Conservation (phyloP, 1,284 basidiomycete species). For the Fomitopsis schrenkii region DNA sequence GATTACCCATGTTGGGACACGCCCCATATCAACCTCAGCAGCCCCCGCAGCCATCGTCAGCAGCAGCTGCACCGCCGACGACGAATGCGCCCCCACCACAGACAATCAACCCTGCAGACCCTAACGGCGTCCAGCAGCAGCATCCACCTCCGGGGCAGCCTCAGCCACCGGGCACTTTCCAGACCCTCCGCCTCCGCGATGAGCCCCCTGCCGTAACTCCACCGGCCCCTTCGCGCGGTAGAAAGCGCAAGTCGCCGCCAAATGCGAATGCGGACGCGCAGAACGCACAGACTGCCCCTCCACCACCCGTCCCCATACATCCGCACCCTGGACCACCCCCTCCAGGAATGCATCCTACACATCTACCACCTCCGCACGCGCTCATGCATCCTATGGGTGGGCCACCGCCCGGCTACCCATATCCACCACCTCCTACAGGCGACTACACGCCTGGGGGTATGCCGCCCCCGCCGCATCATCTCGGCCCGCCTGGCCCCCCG, state of each 20-base stretch:
- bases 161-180: conserved; percentile 35
- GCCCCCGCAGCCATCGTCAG: conserved; percentile 32
- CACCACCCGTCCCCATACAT: not conserved
- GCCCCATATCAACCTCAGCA: conserved; percentile 34
- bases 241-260: conserved; percentile 37
- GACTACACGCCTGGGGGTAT: conserved; percentile 53
- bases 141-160: conserved; percentile 23
- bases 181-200: conserved; percentile 61
- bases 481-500: conserved; percentile 8
- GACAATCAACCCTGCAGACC: conserved; percentile 15
- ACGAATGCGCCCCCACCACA: conserved; percentile 15
- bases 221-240: conserved; percentile 25
- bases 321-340: conserved; percentile 20
- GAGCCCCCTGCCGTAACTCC: conserved; percentile 38
- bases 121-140: conserved; percentile 17
- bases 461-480: conserved; percentile 33
- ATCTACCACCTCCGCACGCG: conserved; percentile 24
- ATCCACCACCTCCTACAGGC: conserved; percentile 16
- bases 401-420: conserved; percentile 19
- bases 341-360: conserved; percentile 15
- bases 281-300: not conserved
- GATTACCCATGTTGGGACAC: conserved; percentile 33
- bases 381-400: conserved; percentile 27
- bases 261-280: conserved; percentile 34
- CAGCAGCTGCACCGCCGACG: conserved; percentile 27